Percentiles rank a stretch among this genome's conserved stretches.
Evolutionary conservation across 2,329 filamentous ascomycete genomes (phyloP).

Genomic region (Ascochyta pisi): DNA sequence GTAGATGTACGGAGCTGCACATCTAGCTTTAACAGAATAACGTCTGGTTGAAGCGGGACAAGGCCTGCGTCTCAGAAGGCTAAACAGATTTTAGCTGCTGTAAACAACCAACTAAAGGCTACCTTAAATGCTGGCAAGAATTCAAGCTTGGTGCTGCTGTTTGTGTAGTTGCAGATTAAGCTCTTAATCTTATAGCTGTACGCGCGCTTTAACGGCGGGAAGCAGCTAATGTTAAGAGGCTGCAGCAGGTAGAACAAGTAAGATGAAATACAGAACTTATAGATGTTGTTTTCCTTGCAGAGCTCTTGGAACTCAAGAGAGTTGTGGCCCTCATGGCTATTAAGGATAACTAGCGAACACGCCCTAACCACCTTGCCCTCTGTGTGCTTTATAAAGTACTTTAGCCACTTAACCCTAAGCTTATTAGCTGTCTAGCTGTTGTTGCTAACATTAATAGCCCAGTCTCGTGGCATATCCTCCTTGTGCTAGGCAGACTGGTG

Average conservation of each 20-base stretch:
- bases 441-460: neutral
- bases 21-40: neutral
- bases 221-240: conserved; percentile 50
- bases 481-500: conserved; percentile 17
- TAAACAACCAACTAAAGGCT: neutral
- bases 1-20: neutral
- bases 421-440: neutral
- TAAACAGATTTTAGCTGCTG: neutral
- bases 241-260: conserved; percentile 49
- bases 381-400: neutral
- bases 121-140: neutral
- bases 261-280: conserved; percentile 21
- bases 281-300: conserved; percentile 48
- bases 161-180: conserved; percentile 21
- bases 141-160: conserved; percentile 11
- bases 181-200: conserved; percentile 40
- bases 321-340: conserved; percentile 47
- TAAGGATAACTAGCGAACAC: conserved; percentile 49
- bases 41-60: neutral
- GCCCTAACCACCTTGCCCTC: conserved; percentile 23
- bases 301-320: conserved; percentile 46
- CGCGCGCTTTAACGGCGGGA: conserved; percentile 41
- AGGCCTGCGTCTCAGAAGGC: neutral
- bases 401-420: neutral
- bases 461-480: neutral